Evolutionary conservation across 805 yeast species (phyloP).

Genomic region (Metschnikowia santaceciliae): DNA sequence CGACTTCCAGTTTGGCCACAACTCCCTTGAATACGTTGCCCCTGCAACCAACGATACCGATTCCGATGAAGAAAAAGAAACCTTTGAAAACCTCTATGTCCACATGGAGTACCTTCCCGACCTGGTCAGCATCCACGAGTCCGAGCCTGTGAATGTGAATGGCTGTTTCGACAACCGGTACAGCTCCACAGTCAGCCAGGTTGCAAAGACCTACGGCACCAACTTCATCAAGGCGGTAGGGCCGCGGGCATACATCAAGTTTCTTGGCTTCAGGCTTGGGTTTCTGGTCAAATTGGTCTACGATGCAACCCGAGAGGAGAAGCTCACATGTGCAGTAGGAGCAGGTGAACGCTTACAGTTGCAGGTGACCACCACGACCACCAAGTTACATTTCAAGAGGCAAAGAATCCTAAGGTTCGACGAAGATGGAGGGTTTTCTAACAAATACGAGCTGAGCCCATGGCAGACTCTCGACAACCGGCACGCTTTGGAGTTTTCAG

Average conservation of each 20-base stretch:
- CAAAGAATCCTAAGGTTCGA: not conserved
- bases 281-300: not conserved
- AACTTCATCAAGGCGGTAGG: not conserved
- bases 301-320: conserved; percentile 9
- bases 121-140: not conserved
- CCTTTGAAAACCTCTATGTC: not conserved
- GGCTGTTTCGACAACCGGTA: conserved; percentile 15
- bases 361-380: conserved; percentile 6
- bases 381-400: conserved; percentile 2
- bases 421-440: not conserved
- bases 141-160: conserved; percentile 1
- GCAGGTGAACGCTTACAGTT: conserved; percentile 15
- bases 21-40: not conserved
- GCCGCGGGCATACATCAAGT: conserved; percentile 1
- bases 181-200: conserved; percentile 13
- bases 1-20: not conserved
- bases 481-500: conserved; percentile 1
- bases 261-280: conserved; percentile 5
- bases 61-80: not conserved
- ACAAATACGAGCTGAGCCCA: not conserved
- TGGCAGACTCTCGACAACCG: not conserved
- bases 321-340: conserved; percentile 9
- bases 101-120: conserved; percentile 2
- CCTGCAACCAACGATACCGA: not conserved
- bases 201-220: conserved; percentile 3